phyloP scores from a whole-genome alignment of 2,329 filamentous ascomycete genomes.

The Calycina herbarum region DNA sequence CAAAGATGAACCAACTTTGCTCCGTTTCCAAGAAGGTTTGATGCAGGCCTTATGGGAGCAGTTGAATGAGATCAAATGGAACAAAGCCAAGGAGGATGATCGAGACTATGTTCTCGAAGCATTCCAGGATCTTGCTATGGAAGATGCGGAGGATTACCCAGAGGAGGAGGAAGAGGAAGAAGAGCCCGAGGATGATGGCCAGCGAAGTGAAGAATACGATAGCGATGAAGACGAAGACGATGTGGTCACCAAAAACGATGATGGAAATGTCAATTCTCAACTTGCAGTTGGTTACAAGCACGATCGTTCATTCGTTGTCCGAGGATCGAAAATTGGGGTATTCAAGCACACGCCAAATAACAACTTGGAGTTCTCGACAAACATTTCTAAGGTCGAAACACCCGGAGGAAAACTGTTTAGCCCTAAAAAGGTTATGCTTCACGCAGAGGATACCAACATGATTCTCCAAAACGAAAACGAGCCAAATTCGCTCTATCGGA shows the following conservation, averaged over 20 bases:
- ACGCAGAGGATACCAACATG: constrained; percentile 39
- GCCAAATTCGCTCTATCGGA: constrained; percentile 88
- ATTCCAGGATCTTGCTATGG: constrained; percentile 92
- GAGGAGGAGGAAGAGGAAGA: constrained; percentile 57
- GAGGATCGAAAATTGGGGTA: constrained; percentile 96
- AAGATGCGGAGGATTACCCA: constrained; percentile 64
- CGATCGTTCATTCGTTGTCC: constrained; percentile 93
- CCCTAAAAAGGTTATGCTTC: constrained; percentile 64
- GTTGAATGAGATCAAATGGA: constrained; percentile 91
- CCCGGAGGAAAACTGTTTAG: constrained; percentile 84
- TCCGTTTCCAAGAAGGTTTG: constrained; percentile 87
- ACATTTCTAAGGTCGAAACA: constrained; percentile 93
- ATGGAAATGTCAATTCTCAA: constrained; percentile 87
- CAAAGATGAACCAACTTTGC: constrained; percentile 76
- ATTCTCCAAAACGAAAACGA: constrained; percentile 52
- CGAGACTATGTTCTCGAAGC: constrained; percentile 93
- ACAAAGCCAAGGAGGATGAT: constrained; percentile 87
- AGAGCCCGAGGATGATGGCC: constrained; percentile 61
- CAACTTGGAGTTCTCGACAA: constrained; percentile 92
- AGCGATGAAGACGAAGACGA: constrained; percentile 80
- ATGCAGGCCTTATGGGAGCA: constrained; percentile 98
- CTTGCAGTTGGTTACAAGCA: constrained; percentile 96
- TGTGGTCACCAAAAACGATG: constrained; percentile 63
- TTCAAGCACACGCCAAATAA: constrained; percentile 96
- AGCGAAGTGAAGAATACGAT: constrained; percentile 72